Evolutionary conservation across 108 stramenopile genomes (phyloP).

Genomic region (Skeletonema grethae): DNA sequence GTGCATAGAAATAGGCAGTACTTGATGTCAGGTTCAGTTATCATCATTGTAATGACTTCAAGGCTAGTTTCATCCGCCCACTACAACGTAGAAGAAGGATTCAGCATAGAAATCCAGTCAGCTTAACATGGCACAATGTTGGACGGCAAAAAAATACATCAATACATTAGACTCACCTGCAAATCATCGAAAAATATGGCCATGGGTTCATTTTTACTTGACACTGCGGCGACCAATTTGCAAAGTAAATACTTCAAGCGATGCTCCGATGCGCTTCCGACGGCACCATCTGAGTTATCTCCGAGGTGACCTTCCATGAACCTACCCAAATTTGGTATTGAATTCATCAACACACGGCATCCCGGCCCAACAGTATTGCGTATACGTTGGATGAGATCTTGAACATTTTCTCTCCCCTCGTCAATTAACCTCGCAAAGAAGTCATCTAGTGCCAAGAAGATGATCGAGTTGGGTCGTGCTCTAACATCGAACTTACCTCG

Average conservation of each 20-base stretch:
- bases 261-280: constrained; percentile 1
- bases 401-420: neutral
- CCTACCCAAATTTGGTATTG: constrained; percentile 7
- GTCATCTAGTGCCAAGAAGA: constrained; percentile 11
- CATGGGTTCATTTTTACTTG: neutral
- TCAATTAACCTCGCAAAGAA: constrained; percentile 3
- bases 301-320: constrained; percentile 3
- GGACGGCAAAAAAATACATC: neutral
- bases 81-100: constrained; percentile 5
- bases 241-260: constrained; percentile 16
- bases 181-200: constrained; percentile 19
- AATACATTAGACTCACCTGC: neutral
- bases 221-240: constrained; percentile 11
- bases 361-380: constrained; percentile 6
- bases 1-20: constrained; percentile 11
- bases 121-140: neutral
- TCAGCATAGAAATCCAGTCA: neutral
- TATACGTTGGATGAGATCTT: constrained; percentile 6
- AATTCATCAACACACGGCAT: constrained; percentile 3
- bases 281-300: neutral
- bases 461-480: constrained; percentile 2
- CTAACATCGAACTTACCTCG: constrained; percentile 13
- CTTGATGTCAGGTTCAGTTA: constrained; percentile 18
- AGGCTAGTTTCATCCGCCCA: constrained; percentile 24
- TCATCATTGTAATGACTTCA: constrained; percentile 17